Base-by-base conservation (phyloP, 2,329 filamentous ascomycete genomes). In the Ceratocystis cacaofunesta region DNA sequence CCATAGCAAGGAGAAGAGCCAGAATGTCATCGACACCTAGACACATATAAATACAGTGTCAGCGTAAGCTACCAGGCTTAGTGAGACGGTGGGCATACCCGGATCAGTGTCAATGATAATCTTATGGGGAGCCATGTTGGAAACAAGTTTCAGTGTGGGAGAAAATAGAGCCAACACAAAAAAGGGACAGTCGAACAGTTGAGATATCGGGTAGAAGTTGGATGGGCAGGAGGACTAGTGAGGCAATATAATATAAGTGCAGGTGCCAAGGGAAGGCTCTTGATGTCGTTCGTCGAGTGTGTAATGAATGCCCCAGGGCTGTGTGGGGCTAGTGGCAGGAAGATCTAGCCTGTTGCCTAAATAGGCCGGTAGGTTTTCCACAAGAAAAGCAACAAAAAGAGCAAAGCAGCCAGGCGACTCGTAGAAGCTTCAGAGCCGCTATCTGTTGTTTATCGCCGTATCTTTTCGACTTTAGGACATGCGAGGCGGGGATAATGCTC, bases 31-130 rank as follows among this genome's bases (percentile, higher is more conserved):
- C 94, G 70, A 94, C 88, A 69, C 92, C 91, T 84, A 64, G 22
- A 58, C 4, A 52, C 41, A 3, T 2, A 58, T 7, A 10, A 36
- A 32, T 25, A n/a, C 25, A 58, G 28, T 58, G 28, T 58, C 52
- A 58, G 52, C 52, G 15, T 48, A 15, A 1, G 17, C 8, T 25
- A 3, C n/a, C 4, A 17, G n/a, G 43, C 32, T 52, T 52, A 0
- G 5, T 15, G 19, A 5, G 48, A n/a, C 2, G 48, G 22, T 32
- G 1, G 32, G 69, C 74, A 70, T 79, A 89, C 92, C 77, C 70
- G 92, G 92, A 74, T 97, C 94, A 1, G 92, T 97, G 73, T 99
- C 94, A 71, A 99, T 94, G 71, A 99, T 96, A 70, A 99, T 86
- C 71, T 87, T 85, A 71, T 84, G 85, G 32, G 85, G 82, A 65